Evolutionary conservation across 352 stramenopile genomes (phyloP), one percentile per base, ranked within the genome.

Genomic region (Phytophthora multivora): DNA sequence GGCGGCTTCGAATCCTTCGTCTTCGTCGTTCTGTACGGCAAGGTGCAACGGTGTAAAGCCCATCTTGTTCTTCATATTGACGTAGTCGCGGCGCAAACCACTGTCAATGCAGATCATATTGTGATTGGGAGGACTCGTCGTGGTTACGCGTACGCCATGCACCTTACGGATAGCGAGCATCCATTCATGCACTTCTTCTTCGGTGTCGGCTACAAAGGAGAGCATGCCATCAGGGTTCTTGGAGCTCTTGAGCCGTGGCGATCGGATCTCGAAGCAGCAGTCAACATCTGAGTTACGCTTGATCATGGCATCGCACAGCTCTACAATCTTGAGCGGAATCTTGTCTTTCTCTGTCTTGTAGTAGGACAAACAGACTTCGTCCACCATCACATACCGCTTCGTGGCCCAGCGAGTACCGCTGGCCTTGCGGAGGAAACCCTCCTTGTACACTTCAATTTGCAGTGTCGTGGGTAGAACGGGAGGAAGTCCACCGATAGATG

Each of bases 81-180:
- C 77, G 49, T 95, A 92, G 47, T 94, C 83, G 49, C 85, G 81
- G 25, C 90, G 86, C 41, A 91, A 66, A 18, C 64, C 66, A 31
- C 73, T 86, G 69, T 97, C 86, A 51, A 97, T 87, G 66, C 87
- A 96, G 58, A 96, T 96, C 88, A 96, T 96, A 52, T 93, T 92
- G 62, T 93, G 84, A 61, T 89, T 93, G 5, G 86, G 77, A 45
- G 82, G 73, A 12, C 64, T 79, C 7, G 81, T 78, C 28, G 86
- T 96, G 23, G 75, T 77, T 42, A 93, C 78, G 46, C 88, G 88
- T 26, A 96, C 86, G 6, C 86, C 81, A 9, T 80, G 79, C 12
- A 97, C 86, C 63, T 94, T 91, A 45, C 88, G 83, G 47, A 93
- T 91, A 9, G 88, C 88, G 3, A 78, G 59, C 88, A 96, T 96